Percentiles rank a stretch among this genome's conserved stretches.
Conservation (phyloP, 1,284 basidiomycete genomes). For the Tilletia indica region DNA sequence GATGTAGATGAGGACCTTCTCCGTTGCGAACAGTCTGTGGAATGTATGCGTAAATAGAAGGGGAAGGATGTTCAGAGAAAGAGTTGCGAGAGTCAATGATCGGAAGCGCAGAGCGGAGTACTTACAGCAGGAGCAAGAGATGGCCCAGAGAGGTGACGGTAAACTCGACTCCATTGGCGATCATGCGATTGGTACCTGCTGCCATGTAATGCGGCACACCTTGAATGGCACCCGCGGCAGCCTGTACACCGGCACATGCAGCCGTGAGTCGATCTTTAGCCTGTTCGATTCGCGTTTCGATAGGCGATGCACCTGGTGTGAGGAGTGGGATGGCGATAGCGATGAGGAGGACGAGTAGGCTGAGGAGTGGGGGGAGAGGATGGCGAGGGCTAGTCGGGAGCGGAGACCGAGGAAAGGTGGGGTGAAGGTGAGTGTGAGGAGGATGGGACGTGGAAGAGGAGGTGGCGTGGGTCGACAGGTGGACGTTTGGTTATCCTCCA, state of each 20-base stretch:
- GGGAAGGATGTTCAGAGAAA: too few relatives aligned
- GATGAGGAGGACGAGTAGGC: constrained; percentile 71
- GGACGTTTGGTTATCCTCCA: not conserved
- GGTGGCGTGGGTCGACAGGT: not conserved
- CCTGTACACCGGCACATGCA: constrained; percentile 78
- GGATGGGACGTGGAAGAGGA: not conserved
- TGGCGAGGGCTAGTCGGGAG: constrained; percentile 77
- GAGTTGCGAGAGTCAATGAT: not conserved
- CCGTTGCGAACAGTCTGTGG: constrained; percentile 28
- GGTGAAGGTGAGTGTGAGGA: not conserved
- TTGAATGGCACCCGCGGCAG: constrained; percentile 74
- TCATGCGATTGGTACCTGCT: constrained; percentile 74
- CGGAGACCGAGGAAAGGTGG: constrained; percentile 76
- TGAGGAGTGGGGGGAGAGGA: constrained; percentile 69
- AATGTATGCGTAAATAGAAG: constrained; percentile 60
- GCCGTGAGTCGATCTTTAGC: constrained; percentile 72
- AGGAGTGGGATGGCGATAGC: constrained; percentile 67
- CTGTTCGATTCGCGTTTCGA: constrained; percentile 67
- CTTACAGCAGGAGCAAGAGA: constrained; percentile 34
- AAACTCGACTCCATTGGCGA: constrained; percentile 73
- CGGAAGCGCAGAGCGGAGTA: not conserved
- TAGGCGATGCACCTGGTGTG: constrained; percentile 69
- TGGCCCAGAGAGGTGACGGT: constrained; percentile 70
- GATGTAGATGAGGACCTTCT: constrained; percentile 64
- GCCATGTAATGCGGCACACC: constrained; percentile 85